A percentile compares a stretch with the other conserved stretches of the same genome.
phyloP scores from a whole-genome alignment of 2,329 filamentous ascomycete species.

The Grosmannia penicillata region DNA sequence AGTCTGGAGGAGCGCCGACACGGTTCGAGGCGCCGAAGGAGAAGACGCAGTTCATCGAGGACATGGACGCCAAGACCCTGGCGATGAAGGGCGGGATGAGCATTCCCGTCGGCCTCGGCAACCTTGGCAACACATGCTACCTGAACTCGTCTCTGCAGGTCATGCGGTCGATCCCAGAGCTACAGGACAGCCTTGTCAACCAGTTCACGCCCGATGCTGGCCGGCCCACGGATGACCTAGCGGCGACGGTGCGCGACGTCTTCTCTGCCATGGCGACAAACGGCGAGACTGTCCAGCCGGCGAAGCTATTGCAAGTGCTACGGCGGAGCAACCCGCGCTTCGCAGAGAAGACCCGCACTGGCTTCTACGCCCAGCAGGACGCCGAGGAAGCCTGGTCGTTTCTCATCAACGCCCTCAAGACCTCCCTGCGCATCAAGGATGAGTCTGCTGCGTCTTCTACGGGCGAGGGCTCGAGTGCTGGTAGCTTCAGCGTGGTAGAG shows the following conservation, averaged over 20 bases:
- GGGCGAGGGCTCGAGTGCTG: background rate
- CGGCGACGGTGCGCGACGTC: constrained; percentile 61
- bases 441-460: constrained; percentile 4
- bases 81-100: constrained; percentile 64
- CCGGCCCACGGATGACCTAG: constrained; percentile 40
- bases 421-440: constrained; percentile 57
- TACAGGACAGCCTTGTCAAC: constrained; percentile 61
- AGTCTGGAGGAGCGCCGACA: constrained; percentile 51
- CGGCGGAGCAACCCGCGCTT: constrained; percentile 80
- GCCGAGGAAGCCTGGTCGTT: constrained; percentile 98
- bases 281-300: constrained; percentile 70
- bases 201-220: constrained; percentile 26
- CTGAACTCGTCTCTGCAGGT: constrained; percentile 96
- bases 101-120: constrained; percentile 75
- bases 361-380: constrained; percentile 93
- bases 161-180: constrained; percentile 74
- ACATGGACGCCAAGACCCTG: constrained; percentile 91
- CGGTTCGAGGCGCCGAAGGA: constrained; percentile 61
- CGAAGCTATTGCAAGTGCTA: constrained; percentile 69
- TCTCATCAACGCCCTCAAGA: constrained; percentile 69
- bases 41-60: constrained; percentile 77
- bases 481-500: background rate
- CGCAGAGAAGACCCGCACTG: constrained; percentile 71
- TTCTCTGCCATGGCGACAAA: constrained; percentile 86
- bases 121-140: constrained; percentile 96